Evolutionary conservation across 257 asterid genomes (phyloP).

Genomic region (Solanum virginianum): DNA sequence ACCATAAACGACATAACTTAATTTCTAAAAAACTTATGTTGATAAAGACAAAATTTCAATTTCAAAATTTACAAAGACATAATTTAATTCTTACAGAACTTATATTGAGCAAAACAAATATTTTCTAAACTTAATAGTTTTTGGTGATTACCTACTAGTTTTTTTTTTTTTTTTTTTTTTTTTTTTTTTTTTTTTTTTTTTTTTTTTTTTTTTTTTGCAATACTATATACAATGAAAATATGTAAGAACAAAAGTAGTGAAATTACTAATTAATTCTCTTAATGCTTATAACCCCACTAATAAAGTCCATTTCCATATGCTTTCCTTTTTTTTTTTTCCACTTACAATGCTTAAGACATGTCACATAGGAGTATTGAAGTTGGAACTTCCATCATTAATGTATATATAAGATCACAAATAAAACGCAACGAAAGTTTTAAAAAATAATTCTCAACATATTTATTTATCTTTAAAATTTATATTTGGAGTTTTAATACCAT

Average conservation of each 20-base stretch:
- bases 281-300: background rate
- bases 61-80: background rate
- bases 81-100: background rate
- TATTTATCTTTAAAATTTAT: no score
- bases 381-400: no score
- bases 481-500: no score
- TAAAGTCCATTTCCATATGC: background rate
- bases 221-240: background rate
- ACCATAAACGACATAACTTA: no score
- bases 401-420: no score
- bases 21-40: no score
- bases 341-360: background rate
- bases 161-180: background rate
- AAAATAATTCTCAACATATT: no score
- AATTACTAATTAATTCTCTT: background rate
- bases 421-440: background rate
- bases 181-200: background rate
- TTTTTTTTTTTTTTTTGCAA: background rate
- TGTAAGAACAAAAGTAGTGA: background rate
- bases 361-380: background rate
- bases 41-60: no score
- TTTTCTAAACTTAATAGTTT: background rate
- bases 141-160: background rate
- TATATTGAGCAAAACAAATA: no score
- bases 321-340: background rate